Evolutionary conservation across 306 rosid genomes (phyloP).

Genomic region (Cucumis hystrix): DNA sequence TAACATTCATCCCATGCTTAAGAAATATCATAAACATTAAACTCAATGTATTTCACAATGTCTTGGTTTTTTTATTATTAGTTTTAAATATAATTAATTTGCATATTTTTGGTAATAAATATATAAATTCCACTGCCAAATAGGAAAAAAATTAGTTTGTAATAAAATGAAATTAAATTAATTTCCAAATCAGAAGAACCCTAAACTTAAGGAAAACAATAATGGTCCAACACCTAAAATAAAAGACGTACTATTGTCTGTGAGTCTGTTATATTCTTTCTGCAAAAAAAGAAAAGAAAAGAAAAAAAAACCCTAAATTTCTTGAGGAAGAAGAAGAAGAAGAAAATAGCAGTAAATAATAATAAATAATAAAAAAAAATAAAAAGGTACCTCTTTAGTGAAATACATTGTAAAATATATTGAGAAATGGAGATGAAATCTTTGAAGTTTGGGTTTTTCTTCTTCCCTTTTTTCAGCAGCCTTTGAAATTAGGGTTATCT

Average conservation of each 20-base stretch:
- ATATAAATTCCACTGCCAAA: neutral
- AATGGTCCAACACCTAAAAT: neutral
- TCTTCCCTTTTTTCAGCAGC: neutral
- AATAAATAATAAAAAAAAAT: neutral
- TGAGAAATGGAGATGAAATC: neutral
- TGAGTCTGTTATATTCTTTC: neutral
- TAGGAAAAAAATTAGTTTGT: neutral
- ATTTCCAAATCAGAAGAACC: neutral
- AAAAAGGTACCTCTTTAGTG: neutral
- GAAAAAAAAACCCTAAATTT: neutral
- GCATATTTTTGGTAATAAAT: too few species aligned
- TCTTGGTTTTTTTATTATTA: neutral
- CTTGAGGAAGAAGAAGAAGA: neutral
- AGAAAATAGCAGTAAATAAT: neutral
- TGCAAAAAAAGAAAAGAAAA: neutral
- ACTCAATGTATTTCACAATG: neutral
- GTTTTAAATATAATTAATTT: too few species aligned
- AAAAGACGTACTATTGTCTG: neutral
- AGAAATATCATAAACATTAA: neutral
- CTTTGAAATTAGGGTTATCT: neutral
- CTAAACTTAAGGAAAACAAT: neutral
- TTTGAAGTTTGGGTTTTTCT: neutral
- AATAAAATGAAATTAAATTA: neutral
- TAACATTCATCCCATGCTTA: neutral
- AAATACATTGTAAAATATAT: too few species aligned